Conservation (phyloP, 805 yeast genomes). For the Spathaspora arborariae region DNA sequence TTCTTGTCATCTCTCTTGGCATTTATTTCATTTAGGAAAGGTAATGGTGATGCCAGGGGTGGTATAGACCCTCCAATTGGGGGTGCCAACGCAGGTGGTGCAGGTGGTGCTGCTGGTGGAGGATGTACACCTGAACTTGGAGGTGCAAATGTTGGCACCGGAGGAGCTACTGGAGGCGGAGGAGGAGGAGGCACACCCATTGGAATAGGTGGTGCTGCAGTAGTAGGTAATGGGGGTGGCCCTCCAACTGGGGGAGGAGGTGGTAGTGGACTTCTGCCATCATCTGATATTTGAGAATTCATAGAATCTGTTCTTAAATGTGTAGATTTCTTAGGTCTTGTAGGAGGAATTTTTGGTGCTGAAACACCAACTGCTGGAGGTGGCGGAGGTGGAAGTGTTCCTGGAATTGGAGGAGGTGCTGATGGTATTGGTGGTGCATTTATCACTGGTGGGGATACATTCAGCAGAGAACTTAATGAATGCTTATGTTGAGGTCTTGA, state of each 20-base stretch:
- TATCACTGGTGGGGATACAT: too few relatives aligned
- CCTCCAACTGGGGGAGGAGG: slow-evolving; percentile 8
- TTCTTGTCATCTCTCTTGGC: slow-evolving; percentile 48
- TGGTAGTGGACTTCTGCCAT: slow-evolving; percentile 1
- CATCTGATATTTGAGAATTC: slow-evolving; percentile 16
- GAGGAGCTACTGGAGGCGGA: slow-evolving; percentile 12
- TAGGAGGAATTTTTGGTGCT: slow-evolving; percentile 35
- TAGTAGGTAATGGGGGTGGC: slow-evolving; percentile 15
- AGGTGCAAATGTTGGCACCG: slow-evolving; percentile 6
- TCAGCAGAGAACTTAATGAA: not conserved
- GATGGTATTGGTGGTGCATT: slow-evolving; percentile 18
- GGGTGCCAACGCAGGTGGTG: slow-evolving; percentile 13
- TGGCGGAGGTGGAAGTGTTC: slow-evolving; percentile 3
- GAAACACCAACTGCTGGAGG: slow-evolving; percentile 3
- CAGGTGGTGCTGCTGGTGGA: slow-evolving; percentile 7
- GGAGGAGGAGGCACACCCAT: slow-evolving; percentile 15
- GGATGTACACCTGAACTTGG: too few relatives aligned
- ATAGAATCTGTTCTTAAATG: slow-evolving; percentile 26
- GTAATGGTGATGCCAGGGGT: slow-evolving; percentile 36
- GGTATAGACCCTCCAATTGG: too few relatives aligned
- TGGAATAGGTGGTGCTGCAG: slow-evolving; percentile 14
- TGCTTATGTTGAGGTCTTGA: slow-evolving; percentile 11
- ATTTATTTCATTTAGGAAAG: slow-evolving; percentile 58
- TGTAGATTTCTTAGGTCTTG: slow-evolving; percentile 35
- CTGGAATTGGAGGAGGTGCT: slow-evolving; percentile 11